A percentile compares a stretch with the other conserved stretches of the same genome.
Conservation (phyloP, 2,329 filamentous ascomycete genomes). For the Tolypocladium paradoxum region DNA sequence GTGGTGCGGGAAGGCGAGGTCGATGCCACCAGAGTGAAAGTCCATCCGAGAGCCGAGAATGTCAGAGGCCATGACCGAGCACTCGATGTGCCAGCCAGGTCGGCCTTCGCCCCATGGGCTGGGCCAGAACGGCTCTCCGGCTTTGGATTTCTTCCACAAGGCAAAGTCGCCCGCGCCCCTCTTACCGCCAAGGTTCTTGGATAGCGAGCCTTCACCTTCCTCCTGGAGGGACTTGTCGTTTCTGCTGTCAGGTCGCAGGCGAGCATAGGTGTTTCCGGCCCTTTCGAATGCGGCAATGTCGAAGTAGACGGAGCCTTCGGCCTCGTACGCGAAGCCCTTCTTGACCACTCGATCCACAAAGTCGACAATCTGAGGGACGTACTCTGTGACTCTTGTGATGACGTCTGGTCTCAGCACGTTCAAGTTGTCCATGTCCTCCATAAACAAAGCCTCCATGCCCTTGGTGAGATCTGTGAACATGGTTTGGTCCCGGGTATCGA, state of each 20-base stretch:
- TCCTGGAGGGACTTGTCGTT: constrained; percentile 75
- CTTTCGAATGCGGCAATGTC: constrained; percentile 81
- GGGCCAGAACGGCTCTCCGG: constrained; percentile 83
- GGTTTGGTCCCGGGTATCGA: constrained; percentile 50
- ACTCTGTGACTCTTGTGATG: constrained; percentile 85
- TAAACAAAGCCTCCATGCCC: constrained; percentile 79
- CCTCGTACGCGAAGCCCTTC: constrained; percentile 76
- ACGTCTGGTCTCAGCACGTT: constrained; percentile 78
- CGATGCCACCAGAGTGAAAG: constrained; percentile 86
- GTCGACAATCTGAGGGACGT: constrained; percentile 72
- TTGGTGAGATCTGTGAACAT: constrained; percentile 83
- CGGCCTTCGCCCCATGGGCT: constrained; percentile 80
- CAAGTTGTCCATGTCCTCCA: constrained; percentile 74
- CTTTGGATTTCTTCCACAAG: constrained; percentile 86
- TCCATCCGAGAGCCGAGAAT: constrained; percentile 79
- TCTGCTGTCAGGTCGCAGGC: constrained; percentile 73
- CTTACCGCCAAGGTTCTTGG: constrained; percentile 53
- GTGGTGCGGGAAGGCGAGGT: constrained; percentile 84
- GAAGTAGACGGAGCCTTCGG: constrained; percentile 86
- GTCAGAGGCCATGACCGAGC: constrained; percentile 89
- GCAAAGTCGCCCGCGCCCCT: constrained; percentile 76
- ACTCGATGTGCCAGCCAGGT: constrained; percentile 96
- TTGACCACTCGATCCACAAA: constrained; percentile 76
- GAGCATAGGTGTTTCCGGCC: constrained; percentile 74
- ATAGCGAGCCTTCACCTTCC: constrained; percentile 80